These are phyloP conservation scores for Rosa rugosa DNA, from an alignment of 306 rosid species.

Conservation along the genomic window DNA sequence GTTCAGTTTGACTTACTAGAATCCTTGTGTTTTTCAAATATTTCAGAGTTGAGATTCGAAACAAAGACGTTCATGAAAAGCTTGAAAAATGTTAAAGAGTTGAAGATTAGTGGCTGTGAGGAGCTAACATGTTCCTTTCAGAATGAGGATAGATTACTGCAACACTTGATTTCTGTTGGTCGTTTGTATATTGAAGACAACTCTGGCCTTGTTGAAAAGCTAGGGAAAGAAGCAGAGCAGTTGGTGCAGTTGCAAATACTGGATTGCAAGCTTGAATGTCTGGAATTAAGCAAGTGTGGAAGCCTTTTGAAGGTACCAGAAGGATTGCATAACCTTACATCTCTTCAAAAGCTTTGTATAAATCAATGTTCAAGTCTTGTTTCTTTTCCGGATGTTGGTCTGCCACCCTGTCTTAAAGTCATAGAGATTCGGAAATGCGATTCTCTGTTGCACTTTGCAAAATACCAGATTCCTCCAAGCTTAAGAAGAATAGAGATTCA, in stretches of 20 bases:
- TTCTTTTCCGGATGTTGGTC: not conserved
- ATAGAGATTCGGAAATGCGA: rapidly evolving
- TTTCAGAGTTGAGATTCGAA: not conserved
- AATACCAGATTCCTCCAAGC: not conserved
- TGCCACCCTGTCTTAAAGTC: not conserved
- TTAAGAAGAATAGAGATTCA: rapidly evolving
- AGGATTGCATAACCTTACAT: not conserved
- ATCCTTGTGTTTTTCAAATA: too few relatives aligned
- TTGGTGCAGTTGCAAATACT: not conserved
- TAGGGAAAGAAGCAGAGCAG: not conserved
- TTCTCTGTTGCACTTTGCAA: not conserved
- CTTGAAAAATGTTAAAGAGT: not conserved
- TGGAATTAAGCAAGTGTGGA: not conserved
- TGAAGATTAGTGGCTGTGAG: not conserved
- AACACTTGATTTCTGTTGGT: not conserved
- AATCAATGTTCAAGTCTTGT: not conserved
- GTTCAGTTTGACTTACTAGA: too few relatives aligned
- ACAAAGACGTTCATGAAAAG: not conserved
- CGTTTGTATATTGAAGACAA: too few relatives aligned
- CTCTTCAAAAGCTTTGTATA: not conserved
- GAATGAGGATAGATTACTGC: not conserved
- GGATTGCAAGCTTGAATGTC: not conserved
- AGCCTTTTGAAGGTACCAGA: not conserved
- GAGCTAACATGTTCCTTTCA: rapidly evolving
- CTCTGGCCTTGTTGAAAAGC: not conserved